phyloP scores from a whole-genome alignment of 768 basidiomycete genomes.

The Hysterangium stoloniferum region DNA sequence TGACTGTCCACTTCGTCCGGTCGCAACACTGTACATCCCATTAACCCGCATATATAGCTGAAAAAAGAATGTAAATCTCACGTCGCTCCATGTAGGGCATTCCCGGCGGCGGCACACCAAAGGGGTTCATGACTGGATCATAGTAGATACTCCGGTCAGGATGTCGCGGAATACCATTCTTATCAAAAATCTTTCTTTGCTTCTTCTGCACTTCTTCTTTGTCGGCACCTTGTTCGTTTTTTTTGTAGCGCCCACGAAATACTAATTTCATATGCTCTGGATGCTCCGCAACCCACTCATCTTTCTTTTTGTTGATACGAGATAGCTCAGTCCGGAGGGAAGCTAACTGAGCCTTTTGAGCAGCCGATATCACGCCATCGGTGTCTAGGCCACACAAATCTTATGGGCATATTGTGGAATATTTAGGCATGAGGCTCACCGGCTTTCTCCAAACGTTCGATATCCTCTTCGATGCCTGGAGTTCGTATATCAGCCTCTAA shows the following conservation, averaged over 20 bases:
- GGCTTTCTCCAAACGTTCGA: constrained; percentile 12
- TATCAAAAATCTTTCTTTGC: constrained; percentile 68
- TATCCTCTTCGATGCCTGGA: constrained; percentile 7
- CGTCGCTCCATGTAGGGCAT: constrained; percentile 92
- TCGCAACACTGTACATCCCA: constrained; percentile 39
- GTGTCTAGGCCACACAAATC: constrained; percentile 36
- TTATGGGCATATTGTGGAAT: constrained; percentile 71
- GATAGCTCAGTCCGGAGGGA: constrained; percentile 72
- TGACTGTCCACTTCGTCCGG: constrained; percentile 60
- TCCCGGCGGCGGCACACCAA: constrained; percentile 88
- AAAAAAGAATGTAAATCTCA: constrained; percentile 32
- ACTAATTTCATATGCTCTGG: constrained; percentile 87
- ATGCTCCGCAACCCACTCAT: constrained; percentile 87
- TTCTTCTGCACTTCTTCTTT: constrained; percentile 32
- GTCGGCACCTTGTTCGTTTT: constrained; percentile 32
- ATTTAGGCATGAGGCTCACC: neutral
- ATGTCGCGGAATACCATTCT: constrained; percentile 78
- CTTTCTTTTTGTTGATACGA: constrained; percentile 79
- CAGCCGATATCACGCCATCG: constrained; percentile 23
- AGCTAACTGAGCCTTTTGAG: constrained; percentile 60
- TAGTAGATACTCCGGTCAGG: constrained; percentile 93
- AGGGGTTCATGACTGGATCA: constrained; percentile 89
- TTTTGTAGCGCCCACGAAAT: constrained; percentile 33
- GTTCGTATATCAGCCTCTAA: neutral
- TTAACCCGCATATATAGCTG: neutral